Base-by-base conservation (phyloP, 2,329 filamentous ascomycete species). In the Fusarium sp. region DNA sequence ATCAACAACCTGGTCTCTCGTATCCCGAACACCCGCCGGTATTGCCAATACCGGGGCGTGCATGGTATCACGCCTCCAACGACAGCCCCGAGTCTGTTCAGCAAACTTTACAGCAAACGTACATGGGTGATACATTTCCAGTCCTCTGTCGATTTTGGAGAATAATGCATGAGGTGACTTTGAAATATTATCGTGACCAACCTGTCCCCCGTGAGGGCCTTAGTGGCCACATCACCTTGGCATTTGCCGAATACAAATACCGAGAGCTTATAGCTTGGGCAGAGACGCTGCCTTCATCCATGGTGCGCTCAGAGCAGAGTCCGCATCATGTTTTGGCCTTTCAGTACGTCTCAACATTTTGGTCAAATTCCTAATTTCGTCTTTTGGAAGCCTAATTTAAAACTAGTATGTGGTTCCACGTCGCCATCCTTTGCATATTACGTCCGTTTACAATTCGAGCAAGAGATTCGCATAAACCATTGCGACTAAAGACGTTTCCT, bases 371-470 rank as follows among this genome's bases (percentile, higher is more conserved):
- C 2, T 17, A 9, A 20, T 1, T 3, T 3, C 34, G 34, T 39
- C 6, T n/a, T 24, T 40, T 19, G 11, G 2, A 5, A 4, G 14
- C 20, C 55, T 66, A 15, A 62, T 7, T 15, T 28, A 15, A 23
- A n/a, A n/a, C n/a, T 24, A 82, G 79, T 50, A 76, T 81, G n/a
- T 81, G 78, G 78, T 67, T 80, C 7, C 79, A 82, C 38, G 73
- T 74, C 10, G 76, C 73, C 12, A 70, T 82, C 17, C 74, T 82
- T 6, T 75, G 78, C 21, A 74, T 82, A 10, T 76, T 79, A n/a
- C 66, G 70, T 3, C 70, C 71, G 9, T 72, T 73, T 43, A 46
- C 66, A 7, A 30, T 49, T 39, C 48, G 32, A 26, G 65, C 46
- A 19, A 52, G 20, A 19, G 19, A 32, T 20, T 28, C 43, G 3